A percentile compares a stretch with the other conserved stretches of the same genome.
These are phyloP conservation scores for Phytophthora europaea DNA, from an alignment of 352 stramenopile species.

Conservation along the genomic window DNA sequence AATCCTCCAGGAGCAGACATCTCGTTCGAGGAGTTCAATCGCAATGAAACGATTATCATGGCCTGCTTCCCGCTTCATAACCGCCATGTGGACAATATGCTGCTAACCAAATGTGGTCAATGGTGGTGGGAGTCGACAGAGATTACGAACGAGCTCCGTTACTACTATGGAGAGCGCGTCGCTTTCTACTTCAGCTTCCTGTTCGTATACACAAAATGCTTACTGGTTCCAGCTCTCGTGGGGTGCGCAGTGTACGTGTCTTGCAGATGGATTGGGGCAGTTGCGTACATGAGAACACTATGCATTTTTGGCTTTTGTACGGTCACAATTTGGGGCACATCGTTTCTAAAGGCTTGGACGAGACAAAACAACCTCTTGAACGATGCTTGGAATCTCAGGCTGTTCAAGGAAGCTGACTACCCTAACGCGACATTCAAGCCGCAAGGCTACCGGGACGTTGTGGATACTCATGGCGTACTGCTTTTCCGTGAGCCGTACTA, in stretches of 20 bases:
- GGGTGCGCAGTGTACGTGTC: constrained; percentile 77
- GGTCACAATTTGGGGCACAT: constrained; percentile 81
- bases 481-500: constrained; percentile 89
- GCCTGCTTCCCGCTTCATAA: constrained; percentile 90
- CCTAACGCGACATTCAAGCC: constrained; percentile 84
- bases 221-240: constrained; percentile 67
- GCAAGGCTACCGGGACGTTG: constrained; percentile 78
- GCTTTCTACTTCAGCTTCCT: constrained; percentile 91
- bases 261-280: constrained; percentile 71
- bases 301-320: constrained; percentile 86
- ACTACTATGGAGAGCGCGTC: constrained; percentile 87
- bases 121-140: constrained; percentile 86
- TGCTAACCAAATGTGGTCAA: constrained; percentile 74
- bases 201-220: constrained; percentile 87
- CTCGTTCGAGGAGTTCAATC: constrained; percentile 82
- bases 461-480: constrained; percentile 75
- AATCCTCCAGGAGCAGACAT: constrained; percentile 85
- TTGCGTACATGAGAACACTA: constrained; percentile 83
- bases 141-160: constrained; percentile 88
- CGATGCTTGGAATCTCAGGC: constrained; percentile 82
- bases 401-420: constrained; percentile 91
- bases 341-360: constrained; percentile 81
- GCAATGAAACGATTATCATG: constrained; percentile 77
- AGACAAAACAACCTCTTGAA: constrained; percentile 86
- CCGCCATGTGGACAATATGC: constrained; percentile 72